These are phyloP conservation scores for Albophoma yamanashiensis DNA, from an alignment of 2,329 filamentous ascomycete genomes.

Conservation along the genomic window DNA sequence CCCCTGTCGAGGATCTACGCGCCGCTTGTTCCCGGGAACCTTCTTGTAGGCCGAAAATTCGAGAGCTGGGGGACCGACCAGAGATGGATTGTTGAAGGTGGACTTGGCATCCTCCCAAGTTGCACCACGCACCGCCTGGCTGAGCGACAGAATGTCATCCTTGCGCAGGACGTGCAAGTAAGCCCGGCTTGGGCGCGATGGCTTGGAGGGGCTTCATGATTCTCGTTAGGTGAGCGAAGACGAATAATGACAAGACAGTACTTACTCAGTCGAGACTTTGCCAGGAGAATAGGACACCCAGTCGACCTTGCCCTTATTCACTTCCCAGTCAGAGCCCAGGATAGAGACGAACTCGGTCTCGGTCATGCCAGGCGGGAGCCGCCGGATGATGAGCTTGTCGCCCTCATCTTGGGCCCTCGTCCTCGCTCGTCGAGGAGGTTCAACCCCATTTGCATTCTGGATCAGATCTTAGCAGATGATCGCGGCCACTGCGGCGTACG, in stretches of 20 bases:
- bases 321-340: conserved; percentile 71
- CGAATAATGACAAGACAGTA: conserved; percentile 3
- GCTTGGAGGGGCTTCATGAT: conserved; percentile 61
- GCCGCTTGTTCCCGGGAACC: conserved; percentile 61
- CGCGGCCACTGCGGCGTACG: neutral
- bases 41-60: conserved; percentile 81
- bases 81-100: conserved; percentile 57
- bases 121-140: conserved; percentile 56
- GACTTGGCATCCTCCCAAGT: conserved; percentile 76
- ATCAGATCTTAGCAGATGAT: neutral
- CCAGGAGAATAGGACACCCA: conserved; percentile 59
- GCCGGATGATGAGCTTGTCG: conserved; percentile 75
- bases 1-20: conserved; percentile 76
- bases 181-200: conserved; percentile 67
- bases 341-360: conserved; percentile 62
- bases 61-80: conserved; percentile 68
- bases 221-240: conserved; percentile 4
- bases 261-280: conserved; percentile 78
- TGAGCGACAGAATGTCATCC: conserved; percentile 55
- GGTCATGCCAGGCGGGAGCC: conserved; percentile 78
- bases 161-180: conserved; percentile 74
- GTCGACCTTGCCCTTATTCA: conserved; percentile 72
- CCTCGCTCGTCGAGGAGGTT: conserved; percentile 17
- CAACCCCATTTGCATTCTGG: conserved; percentile 14
- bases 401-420: conserved; percentile 33